Percentiles rank a stretch among this genome's conserved stretches.
Conservation (phyloP, 495 filamentous ascomycete genomes). For the Hypomontagnella monticulosa region DNA sequence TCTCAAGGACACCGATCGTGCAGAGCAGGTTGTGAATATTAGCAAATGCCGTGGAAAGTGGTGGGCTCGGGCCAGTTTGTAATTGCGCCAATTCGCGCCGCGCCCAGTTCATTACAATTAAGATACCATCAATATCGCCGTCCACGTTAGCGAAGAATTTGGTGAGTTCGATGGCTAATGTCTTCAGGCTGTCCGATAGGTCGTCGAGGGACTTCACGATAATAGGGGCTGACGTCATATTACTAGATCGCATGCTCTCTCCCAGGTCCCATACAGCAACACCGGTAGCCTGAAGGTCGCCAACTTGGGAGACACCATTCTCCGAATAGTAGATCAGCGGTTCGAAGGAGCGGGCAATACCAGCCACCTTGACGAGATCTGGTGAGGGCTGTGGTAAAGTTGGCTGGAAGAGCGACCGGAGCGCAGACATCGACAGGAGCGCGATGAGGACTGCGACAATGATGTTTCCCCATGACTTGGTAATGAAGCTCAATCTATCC, state of each 20-base stretch:
- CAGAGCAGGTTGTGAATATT: conserved; percentile 82
- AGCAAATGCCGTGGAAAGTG: conserved; percentile 71
- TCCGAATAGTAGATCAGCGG: conserved; percentile 93
- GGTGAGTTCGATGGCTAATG: conserved; percentile 80
- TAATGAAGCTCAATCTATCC: conserved; percentile 62
- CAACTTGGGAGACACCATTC: conserved; percentile 83
- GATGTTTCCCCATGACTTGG: conserved; percentile 73
- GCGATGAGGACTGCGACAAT: conserved; percentile 63
- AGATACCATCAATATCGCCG: conserved; percentile 87
- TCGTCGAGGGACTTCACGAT: conserved; percentile 87
- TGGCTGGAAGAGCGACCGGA: conserved; percentile 74
- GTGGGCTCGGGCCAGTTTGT: conserved; percentile 58
- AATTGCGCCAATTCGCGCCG: conserved; percentile 75
- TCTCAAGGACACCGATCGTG: conserved; percentile 74
- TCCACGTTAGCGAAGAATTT: conserved; percentile 92
- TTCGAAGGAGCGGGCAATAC: conserved; percentile 87
- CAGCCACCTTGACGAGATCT: conserved; percentile 88
- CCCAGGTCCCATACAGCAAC: conserved; percentile 93
- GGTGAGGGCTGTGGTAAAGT: conserved; percentile 74
- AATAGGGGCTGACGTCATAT: conserved; percentile 85
- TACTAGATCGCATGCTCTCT: conserved; percentile 85
- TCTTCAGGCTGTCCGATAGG: conserved; percentile 82
- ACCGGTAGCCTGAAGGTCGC: conserved; percentile 85
- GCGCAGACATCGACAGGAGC: conserved; percentile 66
- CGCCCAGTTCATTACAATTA: conserved; percentile 95